Conservation (phyloP, 1,139 yeast genomes). For the Debaryomycetaceae sp. region DNA sequence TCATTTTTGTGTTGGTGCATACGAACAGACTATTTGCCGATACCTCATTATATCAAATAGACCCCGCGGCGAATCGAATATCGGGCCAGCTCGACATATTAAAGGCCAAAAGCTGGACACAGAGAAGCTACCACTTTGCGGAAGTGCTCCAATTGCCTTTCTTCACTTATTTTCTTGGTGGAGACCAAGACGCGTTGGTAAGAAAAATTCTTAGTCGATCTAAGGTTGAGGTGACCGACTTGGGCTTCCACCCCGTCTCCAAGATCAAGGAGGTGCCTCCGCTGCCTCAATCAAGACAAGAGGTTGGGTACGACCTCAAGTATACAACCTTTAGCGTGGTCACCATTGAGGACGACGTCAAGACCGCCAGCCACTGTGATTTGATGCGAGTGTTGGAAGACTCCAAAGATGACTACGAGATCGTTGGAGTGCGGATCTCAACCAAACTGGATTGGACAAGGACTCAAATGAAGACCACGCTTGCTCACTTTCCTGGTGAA, state of each 20-base stretch:
- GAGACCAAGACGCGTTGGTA: constrained; percentile 6
- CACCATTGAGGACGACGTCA: constrained; percentile 26
- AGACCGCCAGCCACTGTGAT: constrained; percentile 18
- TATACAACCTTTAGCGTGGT: constrained; percentile 24
- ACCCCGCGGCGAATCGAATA: constrained; percentile 16
- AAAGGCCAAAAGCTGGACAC: constrained; percentile 7
- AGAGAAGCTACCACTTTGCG: constrained; percentile 27
- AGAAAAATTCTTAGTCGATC: not conserved
- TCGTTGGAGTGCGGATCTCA: constrained; percentile 27
- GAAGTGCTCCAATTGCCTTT: constrained; percentile 26
- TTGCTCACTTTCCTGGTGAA: too few species aligned
- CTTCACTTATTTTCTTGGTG: constrained; percentile 13
- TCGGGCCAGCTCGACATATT: too few species aligned
- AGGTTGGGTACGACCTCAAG: constrained; percentile 20
- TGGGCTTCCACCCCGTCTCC: constrained; percentile 1
- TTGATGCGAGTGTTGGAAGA: constrained; percentile 20
- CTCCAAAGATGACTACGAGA: constrained; percentile 18
- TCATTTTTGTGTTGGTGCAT: constrained; percentile 28
- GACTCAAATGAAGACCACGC: too few species aligned
- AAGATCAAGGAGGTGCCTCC: not conserved
- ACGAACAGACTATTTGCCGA: constrained; percentile 26
- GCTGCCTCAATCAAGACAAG: not conserved
- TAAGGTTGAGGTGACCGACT: constrained; percentile 3
- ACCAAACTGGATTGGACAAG: constrained; percentile 11
- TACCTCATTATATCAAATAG: constrained; percentile 21